phyloP scores from a whole-genome alignment of 345 rosid species.

The Linum usitatissimum region DNA sequence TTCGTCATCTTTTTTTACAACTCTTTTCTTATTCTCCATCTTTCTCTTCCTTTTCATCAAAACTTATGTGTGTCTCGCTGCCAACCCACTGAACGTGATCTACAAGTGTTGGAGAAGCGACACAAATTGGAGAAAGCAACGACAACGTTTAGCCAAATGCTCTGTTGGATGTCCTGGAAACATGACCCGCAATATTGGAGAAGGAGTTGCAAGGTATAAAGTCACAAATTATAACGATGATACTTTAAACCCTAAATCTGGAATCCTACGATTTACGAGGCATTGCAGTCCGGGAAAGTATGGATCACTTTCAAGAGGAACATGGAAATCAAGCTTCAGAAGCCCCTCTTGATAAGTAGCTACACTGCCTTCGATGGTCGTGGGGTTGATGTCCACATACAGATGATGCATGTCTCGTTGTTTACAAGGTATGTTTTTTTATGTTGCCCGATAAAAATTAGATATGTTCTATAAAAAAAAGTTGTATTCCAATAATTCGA shows the following conservation, averaged over 20 bases:
- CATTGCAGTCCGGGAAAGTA: conserved; percentile 36
- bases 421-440: conserved; percentile 36
- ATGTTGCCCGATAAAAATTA: no score
- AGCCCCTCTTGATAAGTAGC: conserved; percentile 53
- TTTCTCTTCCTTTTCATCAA: conserved; percentile 7
- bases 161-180: conserved; percentile 56
- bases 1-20: background rate
- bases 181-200: conserved; percentile 53
- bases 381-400: conserved; percentile 41
- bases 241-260: conserved; percentile 51
- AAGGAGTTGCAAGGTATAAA: conserved; percentile 27
- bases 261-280: conserved; percentile 60
- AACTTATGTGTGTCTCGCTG: conserved; percentile 8
- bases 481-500: background rate
- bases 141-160: conserved; percentile 47
- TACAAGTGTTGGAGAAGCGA: conserved; percentile 59
- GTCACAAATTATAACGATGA: conserved; percentile 61
- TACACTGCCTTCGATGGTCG: conserved; percentile 69
- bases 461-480: no score
- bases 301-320: conserved; percentile 63
- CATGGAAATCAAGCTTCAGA: conserved; percentile 47
- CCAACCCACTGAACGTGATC: conserved; percentile 38
- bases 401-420: conserved; percentile 51
- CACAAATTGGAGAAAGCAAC: conserved; percentile 36
- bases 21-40: background rate